These are phyloP conservation scores for Nemania diffusa DNA, from an alignment of 2,329 filamentous ascomycete genomes.

Conservation along the genomic window DNA sequence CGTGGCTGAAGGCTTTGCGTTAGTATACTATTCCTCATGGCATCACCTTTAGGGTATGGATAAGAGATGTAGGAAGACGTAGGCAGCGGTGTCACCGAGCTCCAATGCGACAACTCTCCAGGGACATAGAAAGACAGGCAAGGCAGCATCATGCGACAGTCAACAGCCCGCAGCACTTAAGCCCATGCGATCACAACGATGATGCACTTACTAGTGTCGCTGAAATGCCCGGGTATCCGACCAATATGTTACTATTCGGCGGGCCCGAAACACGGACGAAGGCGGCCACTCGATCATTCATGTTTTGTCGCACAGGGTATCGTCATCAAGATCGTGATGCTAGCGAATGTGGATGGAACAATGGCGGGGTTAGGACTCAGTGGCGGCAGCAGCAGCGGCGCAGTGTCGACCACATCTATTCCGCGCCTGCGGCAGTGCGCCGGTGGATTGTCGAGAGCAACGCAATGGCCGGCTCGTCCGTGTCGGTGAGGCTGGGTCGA, in stretches of 20 bases:
- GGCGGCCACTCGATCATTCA: constrained; percentile 69
- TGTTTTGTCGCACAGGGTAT: constrained; percentile 38
- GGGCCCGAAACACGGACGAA: constrained; percentile 97
- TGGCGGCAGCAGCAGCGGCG: constrained; percentile 28
- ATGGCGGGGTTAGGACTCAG: constrained; percentile 33
- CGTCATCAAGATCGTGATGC: constrained; percentile 39
- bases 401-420: constrained; percentile 45
- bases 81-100: not conserved
- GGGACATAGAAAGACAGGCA: constrained; percentile 26
- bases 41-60: not conserved
- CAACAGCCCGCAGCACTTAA: constrained; percentile 14
- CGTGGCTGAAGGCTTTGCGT: constrained; percentile 72
- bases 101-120: constrained; percentile 10
- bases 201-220: constrained; percentile 84
- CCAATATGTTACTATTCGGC: constrained; percentile 95
- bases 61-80: not conserved
- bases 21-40: constrained; percentile 11
- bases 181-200: constrained; percentile 2
- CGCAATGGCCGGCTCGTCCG: constrained; percentile 36
- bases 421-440: constrained; percentile 43
- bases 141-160: constrained; percentile 16
- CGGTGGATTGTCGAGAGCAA: constrained; percentile 37
- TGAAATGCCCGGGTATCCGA: constrained; percentile 97
- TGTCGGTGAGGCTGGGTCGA: constrained; percentile 30
- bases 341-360: constrained; percentile 33